These are phyloP conservation scores for Cicer judaicum DNA, from an alignment of 306 rosid species.

Conservation along the genomic window DNA sequence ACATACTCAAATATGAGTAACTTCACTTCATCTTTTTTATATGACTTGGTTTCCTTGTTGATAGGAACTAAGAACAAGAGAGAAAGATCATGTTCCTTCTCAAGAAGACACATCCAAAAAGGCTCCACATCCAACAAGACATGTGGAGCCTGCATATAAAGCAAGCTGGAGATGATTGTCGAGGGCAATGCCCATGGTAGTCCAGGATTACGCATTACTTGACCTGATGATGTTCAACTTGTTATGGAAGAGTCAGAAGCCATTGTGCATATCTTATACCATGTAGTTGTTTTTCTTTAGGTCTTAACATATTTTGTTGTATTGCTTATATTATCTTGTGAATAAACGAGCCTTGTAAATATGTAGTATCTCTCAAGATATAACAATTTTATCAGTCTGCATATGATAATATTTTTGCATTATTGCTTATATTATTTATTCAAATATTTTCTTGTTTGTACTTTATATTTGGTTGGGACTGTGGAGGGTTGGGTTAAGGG, in stretches of 20 bases:
- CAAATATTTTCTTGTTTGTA: not conserved
- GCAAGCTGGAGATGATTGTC: conserved; percentile 61
- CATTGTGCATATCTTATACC: conserved; percentile 52
- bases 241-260: conserved; percentile 45
- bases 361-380: conserved; percentile 49
- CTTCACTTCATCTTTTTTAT: conserved; percentile 2
- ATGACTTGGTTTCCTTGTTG: conserved; percentile 25
- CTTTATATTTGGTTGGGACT: conserved; percentile 9
- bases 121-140: conserved; percentile 51
- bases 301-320: conserved; percentile 32
- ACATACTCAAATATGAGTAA: not conserved
- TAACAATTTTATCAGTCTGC: conserved; percentile 38
- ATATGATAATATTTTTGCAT: conserved; percentile 26
- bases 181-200: conserved; percentile 32
- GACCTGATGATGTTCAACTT: conserved; percentile 44
- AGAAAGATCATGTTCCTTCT: conserved; percentile 52
- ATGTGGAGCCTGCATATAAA: conserved; percentile 52
- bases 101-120: conserved; percentile 45
- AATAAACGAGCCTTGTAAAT: conserved; percentile 57
- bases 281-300: conserved; percentile 22
- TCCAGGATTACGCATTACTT: conserved; percentile 44
- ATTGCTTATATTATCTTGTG: conserved; percentile 35
- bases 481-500: too few relatives aligned
- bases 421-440: conserved; percentile 31
- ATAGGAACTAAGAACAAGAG: conserved; percentile 71